Evolutionary conservation across 2,329 filamentous ascomycete species (phyloP).

Genomic region (Didymella lethalis): DNA sequence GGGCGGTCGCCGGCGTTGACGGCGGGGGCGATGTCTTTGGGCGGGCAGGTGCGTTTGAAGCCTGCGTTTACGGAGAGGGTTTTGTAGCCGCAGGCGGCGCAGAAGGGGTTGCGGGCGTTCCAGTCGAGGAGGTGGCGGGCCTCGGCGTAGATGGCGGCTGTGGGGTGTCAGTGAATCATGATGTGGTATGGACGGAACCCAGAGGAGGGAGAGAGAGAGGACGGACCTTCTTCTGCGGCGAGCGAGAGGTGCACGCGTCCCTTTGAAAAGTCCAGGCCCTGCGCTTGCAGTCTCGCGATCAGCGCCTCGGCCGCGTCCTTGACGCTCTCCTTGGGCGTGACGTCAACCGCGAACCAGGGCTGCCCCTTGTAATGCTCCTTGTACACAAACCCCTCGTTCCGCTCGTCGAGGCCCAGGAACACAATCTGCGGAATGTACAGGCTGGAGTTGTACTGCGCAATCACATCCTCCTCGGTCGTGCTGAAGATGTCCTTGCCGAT

Average conservation of each 20-base stretch:
- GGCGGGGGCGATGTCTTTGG: slow-evolving; percentile 67
- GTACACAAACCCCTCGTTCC: slow-evolving; percentile 64
- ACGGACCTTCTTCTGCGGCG: slow-evolving; percentile 67
- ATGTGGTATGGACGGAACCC: no score
- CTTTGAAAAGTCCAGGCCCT: slow-evolving; percentile 70
- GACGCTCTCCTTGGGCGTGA: slow-evolving; percentile 74
- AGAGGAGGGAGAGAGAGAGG: background rate
- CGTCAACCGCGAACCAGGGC: slow-evolving; percentile 89
- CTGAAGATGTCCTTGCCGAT: slow-evolving; percentile 76
- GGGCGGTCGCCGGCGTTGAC: slow-evolving; percentile 58
- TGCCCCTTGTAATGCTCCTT: slow-evolving; percentile 75
- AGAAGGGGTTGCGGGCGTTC: slow-evolving; percentile 93
- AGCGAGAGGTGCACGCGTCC: slow-evolving; percentile 71
- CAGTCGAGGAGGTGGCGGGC: slow-evolving; percentile 89
- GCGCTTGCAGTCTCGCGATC: slow-evolving; percentile 65
- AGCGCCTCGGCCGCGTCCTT: slow-evolving; percentile 69
- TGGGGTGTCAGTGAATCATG: no score
- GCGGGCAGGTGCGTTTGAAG: slow-evolving; percentile 81
- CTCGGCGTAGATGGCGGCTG: slow-evolving; percentile 90
- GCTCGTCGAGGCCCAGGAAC: slow-evolving; percentile 85
- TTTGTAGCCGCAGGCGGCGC: slow-evolving; percentile 82
- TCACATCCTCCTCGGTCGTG: slow-evolving; percentile 73
- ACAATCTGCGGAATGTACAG: slow-evolving; percentile 74
- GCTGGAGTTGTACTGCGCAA: slow-evolving; percentile 77
- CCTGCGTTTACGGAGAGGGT: slow-evolving; percentile 82